A percentile compares a stretch with the other conserved stretches of the same genome.
Conservation (phyloP, 2,329 filamentous ascomycete genomes). For the Sporothrix brasiliensis region DNA sequence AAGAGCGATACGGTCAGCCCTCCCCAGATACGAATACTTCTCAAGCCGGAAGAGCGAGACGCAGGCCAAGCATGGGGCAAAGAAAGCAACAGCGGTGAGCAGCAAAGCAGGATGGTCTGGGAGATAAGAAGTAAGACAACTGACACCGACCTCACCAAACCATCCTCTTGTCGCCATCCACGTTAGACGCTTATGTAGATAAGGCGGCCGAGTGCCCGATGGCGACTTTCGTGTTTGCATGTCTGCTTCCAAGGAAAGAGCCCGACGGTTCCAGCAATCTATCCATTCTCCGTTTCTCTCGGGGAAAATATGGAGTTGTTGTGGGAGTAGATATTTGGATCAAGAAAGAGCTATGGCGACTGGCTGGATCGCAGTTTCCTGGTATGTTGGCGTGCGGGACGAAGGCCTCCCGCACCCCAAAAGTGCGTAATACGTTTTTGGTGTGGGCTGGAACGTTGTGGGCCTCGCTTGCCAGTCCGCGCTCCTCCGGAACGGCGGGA, state of each 20-base stretch:
- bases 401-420: conserved; percentile 9
- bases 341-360: conserved; percentile 5
- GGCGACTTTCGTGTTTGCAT: not conserved
- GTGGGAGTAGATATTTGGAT: not conserved
- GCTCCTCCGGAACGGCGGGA: conserved; percentile 18
- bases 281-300: not conserved
- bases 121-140: conserved; percentile 19
- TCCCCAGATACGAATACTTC: not conserved
- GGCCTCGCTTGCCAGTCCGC: conserved; percentile 14
- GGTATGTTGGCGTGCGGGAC: not conserved
- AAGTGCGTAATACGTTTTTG: not conserved
- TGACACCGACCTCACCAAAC: conserved; percentile 3
- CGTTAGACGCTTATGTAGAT: not conserved
- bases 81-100: not conserved
- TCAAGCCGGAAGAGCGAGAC: not conserved
- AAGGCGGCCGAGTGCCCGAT: conserved; percentile 1
- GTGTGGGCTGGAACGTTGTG: not conserved
- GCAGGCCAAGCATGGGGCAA: conserved; percentile 15
- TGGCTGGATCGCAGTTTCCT: conserved; percentile 1
- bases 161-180: conserved; percentile 2
- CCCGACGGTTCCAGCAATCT: not conserved
- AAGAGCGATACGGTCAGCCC: not conserved
- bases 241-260: conserved; percentile 13
- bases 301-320: not conserved
- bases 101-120: not conserved